phyloP scores from a whole-genome alignment of 2,329 filamentous ascomycete species.

The Cytospora schulzeri region DNA sequence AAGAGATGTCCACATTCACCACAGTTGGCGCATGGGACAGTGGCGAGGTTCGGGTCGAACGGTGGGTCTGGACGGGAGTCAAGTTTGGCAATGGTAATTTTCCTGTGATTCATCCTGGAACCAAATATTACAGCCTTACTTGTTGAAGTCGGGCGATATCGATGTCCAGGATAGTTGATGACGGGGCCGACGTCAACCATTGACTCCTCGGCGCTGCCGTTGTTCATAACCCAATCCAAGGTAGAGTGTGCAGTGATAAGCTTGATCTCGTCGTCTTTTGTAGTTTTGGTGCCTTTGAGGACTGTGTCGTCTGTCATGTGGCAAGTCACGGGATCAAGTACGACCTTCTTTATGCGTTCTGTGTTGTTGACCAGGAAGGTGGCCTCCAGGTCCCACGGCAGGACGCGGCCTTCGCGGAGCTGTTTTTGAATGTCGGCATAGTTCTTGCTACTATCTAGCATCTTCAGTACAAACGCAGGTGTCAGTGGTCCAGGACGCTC shows the following conservation, averaged over 20 bases:
- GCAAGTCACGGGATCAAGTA: neutral
- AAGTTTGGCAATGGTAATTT: too few relatives aligned
- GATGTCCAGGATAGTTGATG: neutral
- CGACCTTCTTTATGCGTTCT: neutral
- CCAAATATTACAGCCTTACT: too few relatives aligned
- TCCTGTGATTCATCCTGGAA: too few relatives aligned
- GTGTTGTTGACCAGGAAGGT: neutral
- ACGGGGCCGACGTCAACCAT: neutral
- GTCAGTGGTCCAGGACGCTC: neutral
- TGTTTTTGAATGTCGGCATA: neutral
- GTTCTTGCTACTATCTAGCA: neutral
- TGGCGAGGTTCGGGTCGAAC: neutral
- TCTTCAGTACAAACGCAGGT: neutral
- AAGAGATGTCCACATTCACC: neutral
- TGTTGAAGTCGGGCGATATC: neutral
- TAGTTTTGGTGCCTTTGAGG: neutral
- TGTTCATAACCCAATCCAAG: neutral
- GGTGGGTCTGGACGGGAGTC: too few relatives aligned
- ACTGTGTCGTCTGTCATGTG: neutral
- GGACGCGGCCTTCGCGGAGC: neutral
- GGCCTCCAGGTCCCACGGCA: neutral
- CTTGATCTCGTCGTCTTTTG: neutral
- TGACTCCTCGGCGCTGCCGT: neutral
- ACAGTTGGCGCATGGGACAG: neutral
- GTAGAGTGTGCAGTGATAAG: neutral